Base-by-base conservation (phyloP, 1,139 yeast species). In the Yueomyces sp. region DNA sequence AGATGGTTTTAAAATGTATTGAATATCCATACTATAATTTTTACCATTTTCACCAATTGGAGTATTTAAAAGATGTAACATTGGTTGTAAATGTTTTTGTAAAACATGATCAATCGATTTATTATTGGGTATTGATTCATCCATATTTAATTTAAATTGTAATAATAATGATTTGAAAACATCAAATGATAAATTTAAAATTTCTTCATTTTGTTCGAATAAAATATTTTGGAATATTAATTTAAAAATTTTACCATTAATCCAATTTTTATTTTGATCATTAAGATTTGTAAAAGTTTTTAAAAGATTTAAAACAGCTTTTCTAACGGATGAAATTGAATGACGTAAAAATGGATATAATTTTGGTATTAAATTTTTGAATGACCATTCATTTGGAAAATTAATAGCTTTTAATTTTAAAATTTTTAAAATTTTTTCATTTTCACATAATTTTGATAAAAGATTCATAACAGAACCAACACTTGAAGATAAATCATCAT, bases 381-480 rank as follows among this genome's bases (percentile, higher is more conserved):
- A 84, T 3, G 81, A 69, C 57, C 75, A 70, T 41, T 73, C 72
- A 1, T 54, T 49, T 11, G 63, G 61, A 42, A 69, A 63, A 12
- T 63, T 62, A 1, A 60, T 54, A 0, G 91, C 82, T 50, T 78
- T 78, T 32, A 68, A 66, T 50, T 81, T 68, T 71, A 91, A 76
- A 29, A 81, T 73, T 30, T 75, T 78, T 39, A 89, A 68, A 3
- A 89, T 96, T 55, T 79, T 78, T 4, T 78, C 75, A 61, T 81
- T 91, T 3, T 87, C 76, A 62, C 96, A 91, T 42, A 91, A 69
- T 55, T 82, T 86, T 2, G 96, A 93, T 48, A 91, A 69, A 37
- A 91, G 67, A 60, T 91, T 96, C 97, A 91, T 91, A 2, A 91
- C 94, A 3, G 95, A 84, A 37, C 97, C 97, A 42, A 91, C 89